Base-by-base conservation (phyloP, 2,329 filamentous ascomycete species). In the Akanthomyces uredinophilus region DNA sequence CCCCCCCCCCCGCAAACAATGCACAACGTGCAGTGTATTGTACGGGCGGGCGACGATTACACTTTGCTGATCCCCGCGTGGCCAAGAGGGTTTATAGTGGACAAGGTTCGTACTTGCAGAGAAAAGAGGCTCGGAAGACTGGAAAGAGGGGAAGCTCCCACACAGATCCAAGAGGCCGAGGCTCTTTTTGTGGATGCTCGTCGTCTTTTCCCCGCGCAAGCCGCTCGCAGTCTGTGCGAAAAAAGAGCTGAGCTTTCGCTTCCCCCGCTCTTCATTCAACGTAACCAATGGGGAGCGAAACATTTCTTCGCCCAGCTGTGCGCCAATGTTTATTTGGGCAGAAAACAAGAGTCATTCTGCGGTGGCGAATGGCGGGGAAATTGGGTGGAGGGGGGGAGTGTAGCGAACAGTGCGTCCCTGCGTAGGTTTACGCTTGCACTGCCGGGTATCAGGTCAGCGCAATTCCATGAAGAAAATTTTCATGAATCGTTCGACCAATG, bases 101-200 rank as follows among this genome's bases (percentile, higher is more conserved):
- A 27, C 54, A 57, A 57, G 22, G 46, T 59, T 51, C 16, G 22
- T 5, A 27, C 29, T 20, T 50, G 16, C 56, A 59, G 32, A 35
- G 32, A 8, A 5, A 52, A 18, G 18, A 52, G 29, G 18, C 35
- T 41, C 46, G 55, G 44, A 44, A 37, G 27, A 18, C 22, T 16
- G 18, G 47, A 60, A 60, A 53, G 57, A 60, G 57, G 57, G 57
- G 57, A 60, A 60, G 49, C 49, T 46, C 14, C 32, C n/a, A 35
- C 24, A 5, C 27, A 5, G 4, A 6, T 6, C 27, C 27, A 29
- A 29, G n/a, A 60, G 27, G 39, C 57, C 57, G 47, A 52, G 57
- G 57, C 57, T 53, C 41, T n/a, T 39, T 46, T 44, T 16, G 35
- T 32, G 37, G n/a, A n/a, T 39, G 16, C 35, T 24, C 51, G 35